phyloP scores from a whole-genome alignment of 108 stramenopile species.

The Nitzschia sp. region DNA sequence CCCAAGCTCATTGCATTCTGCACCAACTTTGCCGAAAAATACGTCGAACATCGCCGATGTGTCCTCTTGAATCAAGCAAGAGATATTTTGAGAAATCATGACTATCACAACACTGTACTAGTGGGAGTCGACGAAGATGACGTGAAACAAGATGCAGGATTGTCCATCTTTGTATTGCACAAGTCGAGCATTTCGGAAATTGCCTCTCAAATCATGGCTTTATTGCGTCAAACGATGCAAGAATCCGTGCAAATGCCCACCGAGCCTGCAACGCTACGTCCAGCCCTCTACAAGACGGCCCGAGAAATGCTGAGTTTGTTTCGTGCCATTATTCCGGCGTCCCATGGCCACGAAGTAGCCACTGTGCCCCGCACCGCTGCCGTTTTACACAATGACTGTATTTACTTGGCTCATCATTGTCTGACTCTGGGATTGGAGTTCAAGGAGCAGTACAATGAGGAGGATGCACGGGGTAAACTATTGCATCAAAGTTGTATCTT shows the following conservation, averaged over 20 bases:
- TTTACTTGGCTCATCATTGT: constrained; percentile 72
- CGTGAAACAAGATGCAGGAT: constrained; percentile 25
- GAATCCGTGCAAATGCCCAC: constrained; percentile 48
- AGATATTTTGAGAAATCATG: constrained; percentile 63
- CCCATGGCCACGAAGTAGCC: constrained; percentile 59
- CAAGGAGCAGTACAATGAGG: constrained; percentile 51
- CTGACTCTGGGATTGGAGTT: constrained; percentile 80
- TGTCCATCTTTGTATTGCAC: constrained; percentile 64
- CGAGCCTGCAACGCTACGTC: constrained; percentile 39
- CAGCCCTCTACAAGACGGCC: constrained; percentile 65
- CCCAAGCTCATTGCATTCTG: constrained; percentile 27
- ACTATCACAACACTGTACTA: constrained; percentile 79
- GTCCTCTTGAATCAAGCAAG: constrained; percentile 62
- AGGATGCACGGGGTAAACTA: constrained; percentile 43
- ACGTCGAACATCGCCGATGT: constrained; percentile 66
- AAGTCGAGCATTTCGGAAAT: constrained; percentile 68
- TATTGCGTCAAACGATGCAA: constrained; percentile 70
- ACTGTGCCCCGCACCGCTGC: constrained; percentile 82
- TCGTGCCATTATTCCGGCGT: constrained; percentile 74
- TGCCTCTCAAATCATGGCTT: constrained; percentile 54
- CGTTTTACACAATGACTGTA: constrained; percentile 81
- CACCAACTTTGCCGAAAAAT: constrained; percentile 50
- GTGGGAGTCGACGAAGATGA: constrained; percentile 54
- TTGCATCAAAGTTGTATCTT: constrained; percentile 71
- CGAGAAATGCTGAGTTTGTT: constrained; percentile 76